phyloP scores from a whole-genome alignment of 345 rosid genomes.

The Schrenkiella parvula region DNA sequence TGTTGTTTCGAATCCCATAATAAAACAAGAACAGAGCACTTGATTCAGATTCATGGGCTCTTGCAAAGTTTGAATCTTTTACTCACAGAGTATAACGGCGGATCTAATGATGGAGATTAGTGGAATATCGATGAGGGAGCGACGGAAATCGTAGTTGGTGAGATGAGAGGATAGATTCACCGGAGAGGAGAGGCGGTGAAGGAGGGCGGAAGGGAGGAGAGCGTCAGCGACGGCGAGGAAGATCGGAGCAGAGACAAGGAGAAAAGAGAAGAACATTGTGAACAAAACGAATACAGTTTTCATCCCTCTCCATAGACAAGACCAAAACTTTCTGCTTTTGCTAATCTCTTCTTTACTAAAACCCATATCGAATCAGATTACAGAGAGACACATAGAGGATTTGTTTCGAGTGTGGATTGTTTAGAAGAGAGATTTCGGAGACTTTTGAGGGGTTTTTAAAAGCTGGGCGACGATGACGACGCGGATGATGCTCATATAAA shows the following conservation, averaged over 20 bases:
- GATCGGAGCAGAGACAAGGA: slow-evolving; percentile 79
- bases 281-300: slow-evolving; percentile 73
- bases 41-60: neutral
- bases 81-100: slow-evolving; percentile 81
- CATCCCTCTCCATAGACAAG: slow-evolving; percentile 47
- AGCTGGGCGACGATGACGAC: slow-evolving; percentile 15
- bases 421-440: slow-evolving; percentile 2
- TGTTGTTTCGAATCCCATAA: neutral
- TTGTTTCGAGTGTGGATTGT: neutral
- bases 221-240: slow-evolving; percentile 74
- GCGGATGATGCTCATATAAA: slow-evolving; percentile 3
- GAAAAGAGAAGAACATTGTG: slow-evolving; percentile 69
- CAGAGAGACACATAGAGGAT: neutral
- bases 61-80: neutral
- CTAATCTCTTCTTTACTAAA: slow-evolving; percentile 54
- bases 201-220: slow-evolving; percentile 73
- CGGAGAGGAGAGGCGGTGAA: slow-evolving; percentile 60
- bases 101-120: slow-evolving; percentile 76
- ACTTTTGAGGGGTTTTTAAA: slow-evolving; percentile 17
- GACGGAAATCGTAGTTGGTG: slow-evolving; percentile 62
- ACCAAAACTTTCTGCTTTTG: slow-evolving; percentile 34
- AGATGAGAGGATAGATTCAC: slow-evolving; percentile 33
- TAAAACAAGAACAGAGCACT: neutral
- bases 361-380: slow-evolving; percentile 44
- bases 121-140: slow-evolving; percentile 83